Conservation (phyloP, 768 basidiomycete species). For the Erythrobasidium yunnanense region DNA sequence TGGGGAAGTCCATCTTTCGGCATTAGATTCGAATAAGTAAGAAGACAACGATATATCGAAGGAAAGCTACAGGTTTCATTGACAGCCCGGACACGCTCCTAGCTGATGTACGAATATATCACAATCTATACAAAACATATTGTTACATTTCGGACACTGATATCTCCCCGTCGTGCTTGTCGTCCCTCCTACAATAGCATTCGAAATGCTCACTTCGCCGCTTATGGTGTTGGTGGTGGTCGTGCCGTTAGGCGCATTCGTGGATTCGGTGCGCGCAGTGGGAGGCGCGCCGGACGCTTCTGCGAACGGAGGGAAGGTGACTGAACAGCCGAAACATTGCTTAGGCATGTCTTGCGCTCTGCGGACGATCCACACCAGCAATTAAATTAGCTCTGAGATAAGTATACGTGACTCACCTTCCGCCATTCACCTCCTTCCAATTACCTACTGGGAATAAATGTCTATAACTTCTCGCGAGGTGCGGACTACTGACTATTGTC, state of each 20-base stretch:
- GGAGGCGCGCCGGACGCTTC: conserved; percentile 42
- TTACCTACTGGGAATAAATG: conserved; percentile 88
- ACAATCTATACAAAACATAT: conserved; percentile 89
- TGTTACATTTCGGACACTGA: conserved; percentile 68
- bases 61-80: not conserved
- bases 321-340: conserved; percentile 68
- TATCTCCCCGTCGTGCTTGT: conserved; percentile 71
- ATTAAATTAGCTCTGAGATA: not conserved
- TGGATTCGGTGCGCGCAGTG: conserved; percentile 37
- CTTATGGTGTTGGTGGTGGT: not conserved
- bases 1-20: not conserved
- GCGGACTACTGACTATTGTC: conserved; percentile 96
- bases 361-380: not conserved
- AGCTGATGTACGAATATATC: conserved; percentile 92
- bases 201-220: conserved; percentile 23
- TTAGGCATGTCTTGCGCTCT: conserved; percentile 29
- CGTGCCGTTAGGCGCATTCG: too few species aligned
- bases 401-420: conserved; percentile 52
- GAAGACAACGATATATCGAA: not conserved
- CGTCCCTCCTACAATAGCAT: not conserved
- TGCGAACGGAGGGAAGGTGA: conserved; percentile 50
- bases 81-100: conserved; percentile 71
- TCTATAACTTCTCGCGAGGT: conserved; percentile 88
- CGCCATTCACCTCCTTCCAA: conserved; percentile 47
- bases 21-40: not conserved